Conservation (phyloP, 1,284 basidiomycete genomes). For the Sanghuangporus baumii region DNA sequence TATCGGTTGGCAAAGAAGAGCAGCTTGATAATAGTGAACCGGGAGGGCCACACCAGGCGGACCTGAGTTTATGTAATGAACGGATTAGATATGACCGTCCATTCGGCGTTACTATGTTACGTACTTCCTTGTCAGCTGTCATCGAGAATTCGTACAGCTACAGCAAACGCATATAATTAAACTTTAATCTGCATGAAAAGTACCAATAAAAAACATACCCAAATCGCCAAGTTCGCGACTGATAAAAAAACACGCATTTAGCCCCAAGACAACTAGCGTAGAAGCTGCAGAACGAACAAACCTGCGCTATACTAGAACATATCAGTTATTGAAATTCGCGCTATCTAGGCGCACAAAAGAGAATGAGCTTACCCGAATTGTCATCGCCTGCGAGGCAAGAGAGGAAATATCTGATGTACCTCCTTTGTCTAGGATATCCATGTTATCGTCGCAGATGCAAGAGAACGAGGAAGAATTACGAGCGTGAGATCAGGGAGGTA, state of each 20-base stretch:
- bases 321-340: background rate
- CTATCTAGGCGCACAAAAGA: background rate
- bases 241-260: background rate
- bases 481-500: too few species aligned
- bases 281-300: background rate
- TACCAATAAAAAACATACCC: background rate
- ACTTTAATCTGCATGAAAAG: too few species aligned
- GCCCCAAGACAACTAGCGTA: background rate
- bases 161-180: background rate
- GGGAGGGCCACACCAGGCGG: constrained; percentile 12
- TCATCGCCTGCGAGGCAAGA: background rate
- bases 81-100: background rate
- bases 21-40: constrained; percentile 3
- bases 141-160: constrained; percentile 12
- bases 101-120: background rate
- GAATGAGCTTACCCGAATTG: background rate
- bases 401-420: background rate
- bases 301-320: constrained; percentile 7
- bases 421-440: background rate
- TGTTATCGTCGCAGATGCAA: background rate
- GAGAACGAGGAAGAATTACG: background rate
- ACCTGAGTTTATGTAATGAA: background rate
- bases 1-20: constrained; percentile 15
- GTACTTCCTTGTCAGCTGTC: constrained; percentile 8
- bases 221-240: constrained; percentile 8